These are phyloP conservation scores for Fusarium sp. DNA, from an alignment of 2,329 filamentous ascomycete species.

Conservation along the genomic window DNA sequence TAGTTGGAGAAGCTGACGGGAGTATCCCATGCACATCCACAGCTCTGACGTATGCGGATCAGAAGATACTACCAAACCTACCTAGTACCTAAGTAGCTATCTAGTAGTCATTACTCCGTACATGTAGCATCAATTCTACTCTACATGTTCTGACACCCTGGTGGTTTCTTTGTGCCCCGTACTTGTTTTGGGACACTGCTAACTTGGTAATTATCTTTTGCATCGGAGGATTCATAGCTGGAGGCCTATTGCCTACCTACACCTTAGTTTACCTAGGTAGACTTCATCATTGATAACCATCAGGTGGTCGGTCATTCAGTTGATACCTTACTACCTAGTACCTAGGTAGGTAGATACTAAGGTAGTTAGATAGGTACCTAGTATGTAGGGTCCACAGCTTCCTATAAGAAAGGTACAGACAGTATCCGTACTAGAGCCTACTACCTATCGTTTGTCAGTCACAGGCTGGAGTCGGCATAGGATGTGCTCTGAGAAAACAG, in stretches of 20 bases:
- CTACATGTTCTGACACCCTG: not conserved
- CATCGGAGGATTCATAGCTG: not conserved
- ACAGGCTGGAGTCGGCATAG: slow-evolving; percentile 19
- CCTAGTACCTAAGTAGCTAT: no score
- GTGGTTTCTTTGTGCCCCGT: not conserved
- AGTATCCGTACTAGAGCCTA: no score
- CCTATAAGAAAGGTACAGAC: no score
- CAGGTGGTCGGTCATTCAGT: not conserved
- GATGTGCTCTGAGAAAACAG: not conserved
- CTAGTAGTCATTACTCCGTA: no score
- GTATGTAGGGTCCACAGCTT: not conserved
- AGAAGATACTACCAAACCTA: no score
- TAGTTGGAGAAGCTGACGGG: slow-evolving; percentile 2
- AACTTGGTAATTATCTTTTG: no score
- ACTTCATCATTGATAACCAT: no score
- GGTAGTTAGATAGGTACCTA: no score
- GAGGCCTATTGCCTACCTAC: no score
- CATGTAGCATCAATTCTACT: not conserved
- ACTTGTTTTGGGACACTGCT: not conserved
- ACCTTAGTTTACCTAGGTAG: no score
- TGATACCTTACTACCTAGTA: not conserved
- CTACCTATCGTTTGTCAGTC: not conserved
- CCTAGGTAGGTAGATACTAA: no score
- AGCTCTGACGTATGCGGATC: not conserved
- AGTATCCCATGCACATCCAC: not conserved